phyloP scores from a whole-genome alignment of 2,329 filamentous ascomycete species.

The Calonectria hawksworthii region DNA sequence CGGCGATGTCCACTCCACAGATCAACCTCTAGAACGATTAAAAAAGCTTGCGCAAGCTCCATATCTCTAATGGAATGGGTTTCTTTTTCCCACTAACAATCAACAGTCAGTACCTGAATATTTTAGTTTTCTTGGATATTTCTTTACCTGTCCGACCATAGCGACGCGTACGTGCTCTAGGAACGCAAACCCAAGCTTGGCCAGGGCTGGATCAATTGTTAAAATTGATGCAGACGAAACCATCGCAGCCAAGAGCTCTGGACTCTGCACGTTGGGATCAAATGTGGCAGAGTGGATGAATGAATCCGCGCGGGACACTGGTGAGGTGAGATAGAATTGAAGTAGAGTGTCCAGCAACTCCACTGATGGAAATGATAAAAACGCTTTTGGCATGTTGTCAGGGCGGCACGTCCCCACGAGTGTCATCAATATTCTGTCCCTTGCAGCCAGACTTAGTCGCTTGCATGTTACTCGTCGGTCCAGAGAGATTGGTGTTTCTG shows the following conservation, averaged over 20 bases:
- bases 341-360: not conserved
- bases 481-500: not conserved
- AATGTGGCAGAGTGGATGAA: constrained; percentile 12
- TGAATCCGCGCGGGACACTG: not conserved
- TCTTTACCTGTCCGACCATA: not conserved
- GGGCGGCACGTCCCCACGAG: not conserved
- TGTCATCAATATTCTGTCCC: constrained; percentile 6
- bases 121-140: not conserved
- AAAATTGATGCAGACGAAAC: not conserved
- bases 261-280: not conserved
- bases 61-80: not conserved
- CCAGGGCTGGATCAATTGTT: not conserved
- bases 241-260: constrained; percentile 14
- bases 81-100: not conserved
- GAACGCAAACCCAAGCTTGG: not conserved
- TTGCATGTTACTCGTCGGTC: not conserved
- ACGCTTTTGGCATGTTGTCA: not conserved
- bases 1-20: constrained; percentile 9
- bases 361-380: constrained; percentile 10
- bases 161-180: not conserved
- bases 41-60: constrained; percentile 12
- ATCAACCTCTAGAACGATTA: constrained; percentile 10
- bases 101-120: not conserved
- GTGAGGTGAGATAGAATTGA: constrained; percentile 9
- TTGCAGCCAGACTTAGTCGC: not conserved